Conservation (phyloP, 2,329 filamentous ascomycete genomes). For the Lecanicillium sp. region DNA sequence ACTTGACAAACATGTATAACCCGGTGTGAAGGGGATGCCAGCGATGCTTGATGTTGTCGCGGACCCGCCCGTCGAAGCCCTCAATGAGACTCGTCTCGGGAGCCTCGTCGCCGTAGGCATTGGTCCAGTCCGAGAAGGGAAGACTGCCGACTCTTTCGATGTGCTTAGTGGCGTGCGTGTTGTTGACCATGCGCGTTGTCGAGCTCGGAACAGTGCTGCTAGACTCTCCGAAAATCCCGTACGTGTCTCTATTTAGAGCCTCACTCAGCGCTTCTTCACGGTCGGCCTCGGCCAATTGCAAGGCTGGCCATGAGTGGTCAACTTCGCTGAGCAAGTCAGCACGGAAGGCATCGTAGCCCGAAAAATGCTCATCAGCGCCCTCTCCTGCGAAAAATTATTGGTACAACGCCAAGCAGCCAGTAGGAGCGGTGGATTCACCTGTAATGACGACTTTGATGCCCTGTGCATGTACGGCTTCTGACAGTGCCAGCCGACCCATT, state of each 20-base stretch:
- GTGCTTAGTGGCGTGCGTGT: background rate
- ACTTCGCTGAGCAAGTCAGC: constrained; percentile 43
- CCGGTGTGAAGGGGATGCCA: no score
- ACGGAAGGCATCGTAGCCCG: constrained; percentile 42
- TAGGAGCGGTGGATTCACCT: no score
- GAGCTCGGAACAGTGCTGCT: background rate
- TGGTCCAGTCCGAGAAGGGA: constrained; percentile 5
- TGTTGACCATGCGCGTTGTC: background rate
- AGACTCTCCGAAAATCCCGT: background rate
- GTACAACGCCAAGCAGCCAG: no score
- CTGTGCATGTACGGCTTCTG: constrained; percentile 35
- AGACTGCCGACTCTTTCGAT: constrained; percentile 4
- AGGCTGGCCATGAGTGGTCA: constrained; percentile 31
- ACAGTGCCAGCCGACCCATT: constrained; percentile 47
- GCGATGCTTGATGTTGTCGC: no score
- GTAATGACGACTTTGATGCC: constrained; percentile 50
- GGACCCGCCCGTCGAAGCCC: constrained; percentile 1
- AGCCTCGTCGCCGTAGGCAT: background rate
- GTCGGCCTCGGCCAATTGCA: constrained; percentile 15
- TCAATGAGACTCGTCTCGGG: constrained; percentile 9
- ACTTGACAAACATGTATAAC: no score
- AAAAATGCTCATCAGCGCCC: constrained; percentile 49
- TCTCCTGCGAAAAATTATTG: no score
- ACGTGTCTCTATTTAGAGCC: background rate
- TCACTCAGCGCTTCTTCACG: background rate